These are phyloP conservation scores for Wallacemonas rigidus DNA, from an alignment of 208 protist genomes.

Conservation along the genomic window DNA sequence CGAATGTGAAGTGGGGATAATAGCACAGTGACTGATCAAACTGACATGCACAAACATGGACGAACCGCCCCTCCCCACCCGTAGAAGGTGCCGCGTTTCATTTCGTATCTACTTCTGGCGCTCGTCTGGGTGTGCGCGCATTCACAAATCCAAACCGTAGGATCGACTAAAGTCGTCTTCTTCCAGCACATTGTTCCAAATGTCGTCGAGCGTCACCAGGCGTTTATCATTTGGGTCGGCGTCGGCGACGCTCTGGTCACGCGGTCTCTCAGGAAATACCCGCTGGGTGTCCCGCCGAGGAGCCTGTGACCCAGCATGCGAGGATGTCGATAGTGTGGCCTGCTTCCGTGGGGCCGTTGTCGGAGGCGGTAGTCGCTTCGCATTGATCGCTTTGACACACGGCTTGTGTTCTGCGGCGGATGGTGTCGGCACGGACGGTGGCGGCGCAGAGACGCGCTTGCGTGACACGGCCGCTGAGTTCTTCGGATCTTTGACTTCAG, in stretches of 20 bases:
- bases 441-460: not conserved
- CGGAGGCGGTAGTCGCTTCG: conserved; percentile 4
- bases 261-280: not conserved
- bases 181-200: not conserved
- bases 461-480: no score
- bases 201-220: conserved; percentile 2
- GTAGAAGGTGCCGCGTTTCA: no score
- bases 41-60: no score
- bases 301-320: not conserved
- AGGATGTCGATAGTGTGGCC: not conserved
- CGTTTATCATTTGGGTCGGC: conserved; percentile 5
- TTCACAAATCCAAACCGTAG: not conserved
- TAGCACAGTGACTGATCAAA: no score
- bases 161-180: not conserved
- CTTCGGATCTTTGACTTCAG: no score
- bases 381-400: conserved; percentile 6
- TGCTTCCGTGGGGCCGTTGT: not conserved
- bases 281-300: not conserved
- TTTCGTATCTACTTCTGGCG: no score
- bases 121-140: not conserved
- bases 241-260: not conserved
- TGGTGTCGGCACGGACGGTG: not conserved
- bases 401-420: conserved; percentile 8
- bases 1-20: no score
- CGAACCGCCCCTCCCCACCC: no score